Evolutionary conservation across 192 early-diverging fungal species (phyloP), one percentile per base, ranked within the genome.

Genomic region (Powellomyces hirtus): DNA sequence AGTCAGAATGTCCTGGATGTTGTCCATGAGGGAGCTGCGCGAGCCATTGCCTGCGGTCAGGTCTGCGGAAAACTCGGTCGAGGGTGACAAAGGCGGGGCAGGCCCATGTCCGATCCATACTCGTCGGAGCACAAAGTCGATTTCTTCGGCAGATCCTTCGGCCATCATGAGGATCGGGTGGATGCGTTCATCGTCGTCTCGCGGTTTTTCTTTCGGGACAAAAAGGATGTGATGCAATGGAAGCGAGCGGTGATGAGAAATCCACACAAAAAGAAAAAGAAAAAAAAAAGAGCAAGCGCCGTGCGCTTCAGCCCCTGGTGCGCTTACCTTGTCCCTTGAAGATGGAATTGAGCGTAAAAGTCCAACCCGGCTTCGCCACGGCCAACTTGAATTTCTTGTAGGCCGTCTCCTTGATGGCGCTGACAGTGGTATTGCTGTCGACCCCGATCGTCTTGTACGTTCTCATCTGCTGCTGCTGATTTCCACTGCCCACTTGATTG

Each of bases 401-500:
- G 30, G 77, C 76, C 37, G 77, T 59, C 60, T 76, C 74, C 26
- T 68, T 68, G 20, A 81, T 66, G 38, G 74, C 75, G 20, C 44
- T 71, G 13, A 81, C 72, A 22, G 18, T 50, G 2, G 72, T 66
- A 18, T 72, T 56, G n/a, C 64, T 71, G 31, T 66, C 67, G 11
- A 78, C 72, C 13, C 77, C 77, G 64, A 81, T 76, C 24, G 80
- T 81, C 52, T 81, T 81, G 66, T 81, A 81, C 37, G 74, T 73
- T 22, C 80, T n/a, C 33, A 76, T 62, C 4, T 22, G 53, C 31
- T 56, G 29, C 53, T 27, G 29, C 18, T 30, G 20, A 5, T 49
- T 49, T 18, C 5, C 46, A 24, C 10, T 13, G 8, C 40, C 40
- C 18, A 50, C 64, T 55, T 24, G 33, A 34, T 1, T 38, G 34